Base-by-base conservation (phyloP, 2,329 filamentous ascomycete genomes). In the Penicillium sclerotiorum region DNA sequence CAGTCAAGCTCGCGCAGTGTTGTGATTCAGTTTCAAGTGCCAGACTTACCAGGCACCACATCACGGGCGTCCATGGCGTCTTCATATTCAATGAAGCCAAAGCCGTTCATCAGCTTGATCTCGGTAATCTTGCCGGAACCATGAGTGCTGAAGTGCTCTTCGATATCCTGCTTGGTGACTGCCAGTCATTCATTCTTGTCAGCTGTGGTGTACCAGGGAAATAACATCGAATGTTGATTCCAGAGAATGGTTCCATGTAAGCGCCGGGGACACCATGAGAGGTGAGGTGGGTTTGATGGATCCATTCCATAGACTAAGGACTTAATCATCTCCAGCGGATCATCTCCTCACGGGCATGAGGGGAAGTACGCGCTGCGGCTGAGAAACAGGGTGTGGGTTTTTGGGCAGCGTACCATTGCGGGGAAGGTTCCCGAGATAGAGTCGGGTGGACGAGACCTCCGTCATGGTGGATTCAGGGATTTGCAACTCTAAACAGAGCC, bases 91-190 rank as follows among this genome's bases (percentile, higher is more conserved):
- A 99, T 96, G 80, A 99, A 99, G 72, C 94, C 94, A 71, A 99
- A 99, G 68, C 94, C 94, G 72, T 96, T 97, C 94, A 99, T 99
- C 58, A 99, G 85, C 81, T 99, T 99, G 79, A 99, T 93, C 79
- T 99, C 94, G 62, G 89, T 94, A 72, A 99, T 97, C 73, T 96
- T 91, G 73, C 94, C 94, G 64, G 91, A 93, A 71, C 93, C 94
- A 85, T 96, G 91, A 68, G 86, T 90, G 73, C 87, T 87, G 78
- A 99, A 99, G 76, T 97, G 93, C 66, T 86, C 85, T 78, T 97
- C 92, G 73, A 99, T 88, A 73, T 99, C 93, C 75, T 89, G 86
- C 80, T 97, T 97, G 76, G 92, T 96, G 78, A 90, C 92, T 95
- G 78, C 72, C 35, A 28, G 15, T 46, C 21, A 45, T 50, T 22